Percentiles rank a stretch among this genome's conserved stretches.
These are phyloP conservation scores for Eucalyptus erythrocorys DNA, from an alignment of 345 rosid species.

Conservation along the genomic window DNA sequence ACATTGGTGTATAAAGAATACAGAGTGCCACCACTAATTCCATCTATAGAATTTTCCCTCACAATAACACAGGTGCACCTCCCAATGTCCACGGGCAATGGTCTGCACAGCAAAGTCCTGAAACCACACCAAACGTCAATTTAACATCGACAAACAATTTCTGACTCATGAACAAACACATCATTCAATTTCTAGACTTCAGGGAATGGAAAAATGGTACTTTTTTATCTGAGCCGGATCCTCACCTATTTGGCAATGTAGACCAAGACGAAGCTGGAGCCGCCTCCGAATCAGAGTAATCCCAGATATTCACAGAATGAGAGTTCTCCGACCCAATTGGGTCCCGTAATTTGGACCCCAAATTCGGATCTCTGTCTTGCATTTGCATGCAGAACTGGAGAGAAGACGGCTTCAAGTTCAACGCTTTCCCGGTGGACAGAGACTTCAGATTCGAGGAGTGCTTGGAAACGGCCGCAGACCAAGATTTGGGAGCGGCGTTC, in stretches of 20 bases:
- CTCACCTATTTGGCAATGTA: conserved; percentile 70
- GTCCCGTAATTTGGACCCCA: conserved; percentile 49
- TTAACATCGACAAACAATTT: neutral
- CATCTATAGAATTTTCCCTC: conserved; percentile 48
- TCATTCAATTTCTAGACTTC: neutral
- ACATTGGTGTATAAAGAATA: conserved; percentile 84
- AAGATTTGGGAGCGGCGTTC: conserved; percentile 24
- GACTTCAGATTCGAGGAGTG: conserved; percentile 14
- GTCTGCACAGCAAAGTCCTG: conserved; percentile 78
- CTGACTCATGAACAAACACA: neutral
- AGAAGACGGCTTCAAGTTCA: conserved; percentile 70
- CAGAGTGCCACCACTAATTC: conserved; percentile 38
- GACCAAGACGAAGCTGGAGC: conserved; percentile 99
- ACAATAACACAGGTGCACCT: conserved; percentile 82
- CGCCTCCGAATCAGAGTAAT: conserved; percentile 83
- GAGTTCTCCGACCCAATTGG: conserved; percentile 59
- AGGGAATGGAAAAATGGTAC: neutral
- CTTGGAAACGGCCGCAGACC: conserved; percentile 12
- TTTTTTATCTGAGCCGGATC: neutral
- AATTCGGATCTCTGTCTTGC: conserved; percentile 46
- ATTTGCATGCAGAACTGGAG: conserved; percentile 75
- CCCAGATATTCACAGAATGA: conserved; percentile 69
- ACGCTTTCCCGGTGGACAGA: conserved; percentile 35
- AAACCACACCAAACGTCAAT: neutral
- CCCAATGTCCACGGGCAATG: conserved; percentile 82